phyloP scores from a whole-genome alignment of 306 rosid species.

The Gleditsia sinensis region DNA sequence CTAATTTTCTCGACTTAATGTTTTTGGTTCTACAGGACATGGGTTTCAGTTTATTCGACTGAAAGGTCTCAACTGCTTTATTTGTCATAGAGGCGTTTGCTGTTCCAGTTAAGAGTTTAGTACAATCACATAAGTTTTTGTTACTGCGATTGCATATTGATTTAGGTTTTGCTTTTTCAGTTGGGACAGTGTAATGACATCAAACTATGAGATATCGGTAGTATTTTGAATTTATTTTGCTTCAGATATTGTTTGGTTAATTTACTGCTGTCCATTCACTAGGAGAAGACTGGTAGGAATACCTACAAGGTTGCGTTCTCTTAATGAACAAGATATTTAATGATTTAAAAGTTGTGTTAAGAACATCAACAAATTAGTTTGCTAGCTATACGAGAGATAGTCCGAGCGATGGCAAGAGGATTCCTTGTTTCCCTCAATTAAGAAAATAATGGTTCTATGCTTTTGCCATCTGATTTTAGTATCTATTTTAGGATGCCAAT shows the following conservation, averaged over 20 bases:
- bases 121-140: conserved; percentile 35
- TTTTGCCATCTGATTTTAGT: background rate
- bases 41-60: conserved; percentile 79
- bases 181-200: conserved; percentile 39
- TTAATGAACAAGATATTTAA: background rate
- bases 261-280: background rate
- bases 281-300: background rate
- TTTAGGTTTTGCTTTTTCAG: conserved; percentile 39
- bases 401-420: background rate
- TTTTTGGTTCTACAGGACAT: conserved; percentile 56
- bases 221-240: conserved; percentile 27
- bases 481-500: background rate
- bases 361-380: background rate
- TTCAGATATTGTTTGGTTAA: background rate
- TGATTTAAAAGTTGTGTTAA: too few species aligned
- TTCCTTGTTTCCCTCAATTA: background rate
- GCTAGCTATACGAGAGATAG: background rate
- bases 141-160: conserved; percentile 35
- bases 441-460: background rate
- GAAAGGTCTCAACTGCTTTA: conserved; percentile 6
- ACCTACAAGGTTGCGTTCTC: background rate
- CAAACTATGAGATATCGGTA: conserved; percentile 14
- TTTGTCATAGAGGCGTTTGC: conserved; percentile 28
- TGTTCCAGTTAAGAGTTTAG: conserved; percentile 31
- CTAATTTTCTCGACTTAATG: background rate